Conservation (phyloP, 2,329 filamentous ascomycete genomes). For the Camillea tinctor region DNA sequence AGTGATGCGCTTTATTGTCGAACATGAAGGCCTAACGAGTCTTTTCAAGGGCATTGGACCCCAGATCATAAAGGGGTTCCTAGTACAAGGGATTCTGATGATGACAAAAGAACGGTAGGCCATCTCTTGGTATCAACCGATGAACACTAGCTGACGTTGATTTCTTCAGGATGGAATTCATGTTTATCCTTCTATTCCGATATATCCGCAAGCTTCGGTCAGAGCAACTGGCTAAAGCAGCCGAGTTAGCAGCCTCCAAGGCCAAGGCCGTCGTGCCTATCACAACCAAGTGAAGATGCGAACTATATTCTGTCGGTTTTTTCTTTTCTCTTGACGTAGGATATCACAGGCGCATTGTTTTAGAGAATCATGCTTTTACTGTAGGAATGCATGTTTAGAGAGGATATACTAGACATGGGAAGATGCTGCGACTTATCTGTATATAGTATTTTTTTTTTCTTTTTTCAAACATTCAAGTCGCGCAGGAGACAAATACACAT, state of each 20-base stretch:
- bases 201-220: slow-evolving; percentile 72
- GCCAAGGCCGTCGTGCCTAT: slow-evolving; percentile 44
- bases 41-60: slow-evolving; percentile 97
- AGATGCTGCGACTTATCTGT: background rate
- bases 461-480: background rate
- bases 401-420: background rate
- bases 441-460: background rate
- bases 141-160: slow-evolving; percentile 10
- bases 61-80: slow-evolving; percentile 85
- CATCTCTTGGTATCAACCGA: background rate
- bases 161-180: slow-evolving; percentile 69
- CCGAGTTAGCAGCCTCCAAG: slow-evolving; percentile 57
- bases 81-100: slow-evolving; percentile 96
- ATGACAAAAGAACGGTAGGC: slow-evolving; percentile 94
- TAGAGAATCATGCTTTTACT: background rate
- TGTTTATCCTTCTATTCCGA: slow-evolving; percentile 83
- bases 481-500: background rate
- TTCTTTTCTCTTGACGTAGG: background rate
- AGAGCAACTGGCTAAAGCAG: slow-evolving; percentile 67
- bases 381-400: background rate
- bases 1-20: slow-evolving; percentile 90
- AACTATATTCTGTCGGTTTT: too few species aligned
- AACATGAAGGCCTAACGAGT: slow-evolving; percentile 79
- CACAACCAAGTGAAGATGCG: slow-evolving; percentile 37
- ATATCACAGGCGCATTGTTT: background rate